phyloP scores from a whole-genome alignment of 148 eudicot genomes.

The Vaccinium myrtillus region DNA sequence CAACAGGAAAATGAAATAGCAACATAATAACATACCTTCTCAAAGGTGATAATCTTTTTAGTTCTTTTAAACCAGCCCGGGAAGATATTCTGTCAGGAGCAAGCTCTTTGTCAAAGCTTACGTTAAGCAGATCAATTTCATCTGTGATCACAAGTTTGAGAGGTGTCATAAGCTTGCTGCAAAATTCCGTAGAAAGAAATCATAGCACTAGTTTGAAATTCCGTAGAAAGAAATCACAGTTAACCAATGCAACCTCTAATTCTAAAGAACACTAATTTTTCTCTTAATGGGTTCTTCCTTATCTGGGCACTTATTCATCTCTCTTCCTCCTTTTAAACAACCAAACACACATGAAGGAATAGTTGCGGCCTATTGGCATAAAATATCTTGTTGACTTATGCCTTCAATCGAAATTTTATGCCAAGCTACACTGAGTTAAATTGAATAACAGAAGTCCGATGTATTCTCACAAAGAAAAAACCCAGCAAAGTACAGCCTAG shows the following conservation, averaged over 20 bases:
- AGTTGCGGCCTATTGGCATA: neutral
- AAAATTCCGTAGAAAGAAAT: neutral
- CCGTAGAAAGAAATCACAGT: neutral
- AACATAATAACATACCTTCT: constrained; percentile 54
- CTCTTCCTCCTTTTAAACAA: neutral
- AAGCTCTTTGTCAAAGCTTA: constrained; percentile 77
- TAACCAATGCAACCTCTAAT: neutral
- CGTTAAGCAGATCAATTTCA: constrained; percentile 89
- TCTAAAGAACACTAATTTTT: neutral
- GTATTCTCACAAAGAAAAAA: neutral
- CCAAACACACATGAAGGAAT: neutral
- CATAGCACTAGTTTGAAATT: neutral
- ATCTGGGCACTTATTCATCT: neutral
- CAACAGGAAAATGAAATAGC: neutral
- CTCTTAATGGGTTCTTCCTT: neutral
- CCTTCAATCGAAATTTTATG: neutral
- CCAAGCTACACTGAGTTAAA: neutral
- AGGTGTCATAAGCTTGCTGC: neutral
- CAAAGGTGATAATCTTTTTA: constrained; percentile 57
- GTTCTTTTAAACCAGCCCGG: constrained; percentile 71
- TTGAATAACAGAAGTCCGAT: neutral
- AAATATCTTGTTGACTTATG: neutral
- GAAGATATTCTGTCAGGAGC: constrained; percentile 98
- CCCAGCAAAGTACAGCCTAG: neutral
- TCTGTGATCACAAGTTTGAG: constrained; percentile 41